Base-by-base conservation (phyloP, 495 filamentous ascomycete genomes). In the Penicillium canescens region DNA sequence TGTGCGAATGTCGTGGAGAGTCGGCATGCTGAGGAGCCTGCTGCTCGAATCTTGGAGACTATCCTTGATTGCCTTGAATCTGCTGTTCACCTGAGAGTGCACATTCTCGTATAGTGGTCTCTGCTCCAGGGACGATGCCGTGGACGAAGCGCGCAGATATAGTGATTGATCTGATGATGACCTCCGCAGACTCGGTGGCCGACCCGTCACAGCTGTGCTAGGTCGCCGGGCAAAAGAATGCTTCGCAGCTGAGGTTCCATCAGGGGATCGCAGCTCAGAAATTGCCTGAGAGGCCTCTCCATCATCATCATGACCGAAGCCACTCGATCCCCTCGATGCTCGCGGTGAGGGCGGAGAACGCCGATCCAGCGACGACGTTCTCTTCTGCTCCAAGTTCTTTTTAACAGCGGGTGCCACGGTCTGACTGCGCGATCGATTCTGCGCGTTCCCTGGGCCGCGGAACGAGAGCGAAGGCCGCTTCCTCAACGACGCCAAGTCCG, bases 61-160 rank as follows among this genome's bases (percentile, higher is more conserved):
- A 64, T 98, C 93, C 61, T 84, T 87, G 68, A 98, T 94, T 3
- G 93, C 93, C 72, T 96, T 96, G 59, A 94, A 74, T 26, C 93
- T 82, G 51, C 88, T 90, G 59, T 97, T 98, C 49, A 91, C 86
- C 63, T 90, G 85, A 10, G 75, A 70, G 41, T 86, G 82, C 6
- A 95, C 82, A 71, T 93, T 78, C 45, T 86, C 81, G 68, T 93
- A 98, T 40, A 87, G 82, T n/a, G 83, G 80, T 55, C 94, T 91
- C 61, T 96, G 90, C 2, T 92, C 93, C 6, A 95, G 74, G 1
- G 92, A 95, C 0, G 92, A 91, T 0, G 86, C 86, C 7, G 82
- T 77, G 0, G 92, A 96, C 1, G 90, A 76, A 1, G 83, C 73
- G 24, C 74, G 66, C 45, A 83, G 69, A 28, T 89, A 79, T 43